phyloP scores from a whole-genome alignment of 768 basidiomycete genomes.

The Dacryopinax primogenitus region DNA sequence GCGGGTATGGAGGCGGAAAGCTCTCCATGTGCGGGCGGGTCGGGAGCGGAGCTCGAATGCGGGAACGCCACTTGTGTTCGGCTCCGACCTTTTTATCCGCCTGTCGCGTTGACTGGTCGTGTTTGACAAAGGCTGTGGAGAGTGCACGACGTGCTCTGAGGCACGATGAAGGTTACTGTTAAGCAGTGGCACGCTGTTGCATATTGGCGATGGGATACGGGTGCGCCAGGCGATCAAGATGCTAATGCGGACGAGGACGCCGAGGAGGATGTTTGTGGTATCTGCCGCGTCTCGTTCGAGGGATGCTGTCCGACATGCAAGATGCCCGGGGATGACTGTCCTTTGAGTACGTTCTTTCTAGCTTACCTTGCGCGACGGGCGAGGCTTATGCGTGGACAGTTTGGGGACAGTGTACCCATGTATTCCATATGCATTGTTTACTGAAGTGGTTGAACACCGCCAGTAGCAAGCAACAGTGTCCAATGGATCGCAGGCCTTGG shows the following conservation, averaged over 20 bases:
- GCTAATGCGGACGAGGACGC: constrained; percentile 30
- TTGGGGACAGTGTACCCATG: constrained; percentile 94
- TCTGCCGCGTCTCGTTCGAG: constrained; percentile 84
- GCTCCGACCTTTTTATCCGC: background rate
- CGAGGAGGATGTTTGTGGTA: constrained; percentile 64
- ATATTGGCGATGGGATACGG: constrained; percentile 73
- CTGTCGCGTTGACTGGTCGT: background rate
- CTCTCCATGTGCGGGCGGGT: background rate
- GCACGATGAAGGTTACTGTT: constrained; percentile 64
- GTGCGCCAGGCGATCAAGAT: constrained; percentile 18
- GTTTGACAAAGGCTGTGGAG: too few relatives aligned
- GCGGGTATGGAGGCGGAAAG: background rate
- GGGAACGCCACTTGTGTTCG: background rate
- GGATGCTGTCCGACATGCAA: constrained; percentile 94
- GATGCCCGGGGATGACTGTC: constrained; percentile 92
- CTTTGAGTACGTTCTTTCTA: constrained; percentile 49
- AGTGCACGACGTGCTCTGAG: too few relatives aligned
- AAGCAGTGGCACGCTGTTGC: constrained; percentile 84
- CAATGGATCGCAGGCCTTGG: constrained; percentile 95
- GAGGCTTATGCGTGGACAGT: constrained; percentile 38
- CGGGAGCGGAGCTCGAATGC: background rate
- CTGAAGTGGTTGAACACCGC: constrained; percentile 89
- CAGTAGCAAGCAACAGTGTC: constrained; percentile 88
- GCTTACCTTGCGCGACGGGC: constrained; percentile 10
- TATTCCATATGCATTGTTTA: constrained; percentile 98